Evolutionary conservation across 257 asterid genomes (phyloP).

Genomic region (Solanum sejunctum): DNA sequence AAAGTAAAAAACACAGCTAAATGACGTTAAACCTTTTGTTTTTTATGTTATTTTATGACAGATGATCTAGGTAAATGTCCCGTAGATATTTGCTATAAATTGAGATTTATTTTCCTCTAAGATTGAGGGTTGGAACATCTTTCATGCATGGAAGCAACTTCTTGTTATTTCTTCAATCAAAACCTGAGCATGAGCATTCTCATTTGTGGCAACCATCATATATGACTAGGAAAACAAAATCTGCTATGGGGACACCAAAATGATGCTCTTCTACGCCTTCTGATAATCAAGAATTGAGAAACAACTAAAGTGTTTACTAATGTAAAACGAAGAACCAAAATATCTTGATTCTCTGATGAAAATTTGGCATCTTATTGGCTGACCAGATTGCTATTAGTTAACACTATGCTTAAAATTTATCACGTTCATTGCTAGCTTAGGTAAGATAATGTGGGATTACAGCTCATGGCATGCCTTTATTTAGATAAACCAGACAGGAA

Average conservation of each 20-base stretch:
- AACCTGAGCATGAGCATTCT: neutral
- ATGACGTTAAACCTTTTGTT: neutral
- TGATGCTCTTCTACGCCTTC: neutral
- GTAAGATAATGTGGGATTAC: neutral
- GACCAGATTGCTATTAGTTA: neutral
- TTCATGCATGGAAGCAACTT: neutral
- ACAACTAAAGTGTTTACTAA: neutral
- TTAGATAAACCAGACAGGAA: neutral
- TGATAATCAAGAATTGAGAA: neutral
- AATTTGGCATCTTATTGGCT: neutral
- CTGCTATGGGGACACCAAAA: neutral
- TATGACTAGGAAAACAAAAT: neutral
- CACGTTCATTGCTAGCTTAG: neutral
- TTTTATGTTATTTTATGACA: neutral
- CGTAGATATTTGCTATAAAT: neutral
- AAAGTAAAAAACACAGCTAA: constrained; percentile 46
- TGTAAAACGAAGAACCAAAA: neutral
- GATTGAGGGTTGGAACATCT: neutral
- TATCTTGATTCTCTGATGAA: neutral
- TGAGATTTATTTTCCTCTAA: neutral
- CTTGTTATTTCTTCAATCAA: neutral
- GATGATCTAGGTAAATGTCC: neutral
- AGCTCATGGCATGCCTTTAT: neutral
- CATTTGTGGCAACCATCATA: neutral
- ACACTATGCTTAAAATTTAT: neutral